Base-by-base conservation (phyloP, 202 grass and related monocot species). In the Eragrostis tef region DNA sequence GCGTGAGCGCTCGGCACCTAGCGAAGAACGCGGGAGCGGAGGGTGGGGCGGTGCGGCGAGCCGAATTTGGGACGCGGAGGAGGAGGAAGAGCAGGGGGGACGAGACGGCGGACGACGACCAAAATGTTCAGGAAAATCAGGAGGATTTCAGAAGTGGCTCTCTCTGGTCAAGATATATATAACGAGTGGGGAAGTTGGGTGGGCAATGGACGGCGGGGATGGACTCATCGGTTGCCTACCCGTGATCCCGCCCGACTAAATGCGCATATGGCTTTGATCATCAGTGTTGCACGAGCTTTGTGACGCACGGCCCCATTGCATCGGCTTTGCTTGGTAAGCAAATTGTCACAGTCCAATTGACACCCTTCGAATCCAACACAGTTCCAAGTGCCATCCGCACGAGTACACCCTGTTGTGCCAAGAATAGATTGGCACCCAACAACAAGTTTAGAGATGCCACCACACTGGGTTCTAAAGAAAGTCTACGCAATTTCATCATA, bases 31-130 rank as follows among this genome's bases (percentile, higher is more conserved):
- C 47, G 77, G 63, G 19, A 16, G 60, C 17, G 76, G 13, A 27
- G 29, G 22, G n/a, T 3, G 25, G 36, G 72, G 53, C 36, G 53
- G 53, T 53, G 70, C 75, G 75, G 49, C 64, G 77, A 68, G 64
- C 56, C 24, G 36, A 61, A 46, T 46, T 62, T 17, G 56, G 21
- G 9, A 54, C 15, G 11, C 17, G 64, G 49, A 9, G 6, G 44
- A 45, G 6, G 42, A 7, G 22, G 47, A 52, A 29, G 15, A 25
- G 29, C 20, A 42, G 36, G 39, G 46, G 46, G 16, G 56, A 61
- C 15, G 41, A 76, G 34, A 8, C 34, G 72, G 20, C 45, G 65
- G 44, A 14, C 9, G 19, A 41, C 47, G 3, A 41, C 13, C 51
- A n/a, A 53, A 12, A 39, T 27, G 71, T 22, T 42, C 11, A 42